phyloP scores from a whole-genome alignment of 176 grass and related monocot genomes.

The Aegilops bicornis region DNA sequence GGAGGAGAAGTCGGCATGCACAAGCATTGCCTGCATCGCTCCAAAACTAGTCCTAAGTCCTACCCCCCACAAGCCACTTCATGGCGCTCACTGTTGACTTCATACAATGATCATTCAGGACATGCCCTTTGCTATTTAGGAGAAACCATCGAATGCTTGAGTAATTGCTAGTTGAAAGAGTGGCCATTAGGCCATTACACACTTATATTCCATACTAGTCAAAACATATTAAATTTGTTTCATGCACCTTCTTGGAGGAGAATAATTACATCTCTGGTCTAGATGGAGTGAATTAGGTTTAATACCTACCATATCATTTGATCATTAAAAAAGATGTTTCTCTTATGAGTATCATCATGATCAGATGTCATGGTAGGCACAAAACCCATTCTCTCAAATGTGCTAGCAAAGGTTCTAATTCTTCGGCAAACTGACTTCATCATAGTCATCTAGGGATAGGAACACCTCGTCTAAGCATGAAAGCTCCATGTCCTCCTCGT shows the following conservation, averaged over 20 bases:
- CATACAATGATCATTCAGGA: neutral
- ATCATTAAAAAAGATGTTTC: neutral
- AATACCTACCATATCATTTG: slow-evolving; percentile 30
- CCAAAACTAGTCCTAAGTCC: neutral
- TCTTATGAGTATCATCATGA: slow-evolving; percentile 16
- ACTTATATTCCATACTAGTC: neutral
- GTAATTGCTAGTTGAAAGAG: neutral
- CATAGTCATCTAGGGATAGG: slow-evolving; percentile 90
- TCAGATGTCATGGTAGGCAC: slow-evolving; percentile 24
- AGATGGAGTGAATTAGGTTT: slow-evolving; percentile 12
- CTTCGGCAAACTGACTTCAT: slow-evolving; percentile 91
- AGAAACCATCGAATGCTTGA: neutral
- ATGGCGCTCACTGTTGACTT: slow-evolving; percentile 18
- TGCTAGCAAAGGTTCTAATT: slow-evolving; percentile 29
- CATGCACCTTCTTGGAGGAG: slow-evolving; percentile 28
- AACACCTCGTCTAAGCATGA: slow-evolving; percentile 98
- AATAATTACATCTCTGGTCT: slow-evolving; percentile 36
- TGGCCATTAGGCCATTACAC: neutral
- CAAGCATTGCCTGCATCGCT: slow-evolving; percentile 24
- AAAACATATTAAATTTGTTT: slow-evolving; percentile 23
- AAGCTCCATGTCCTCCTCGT: slow-evolving; percentile 70
- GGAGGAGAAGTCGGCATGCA: slow-evolving; percentile 33
- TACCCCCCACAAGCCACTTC: slow-evolving; percentile 5
- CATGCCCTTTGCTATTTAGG: neutral
- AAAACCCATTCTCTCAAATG: neutral